Base-by-base conservation (phyloP, 2,329 filamentous ascomycete genomes). In the Cryphonectria naterciae region DNA sequence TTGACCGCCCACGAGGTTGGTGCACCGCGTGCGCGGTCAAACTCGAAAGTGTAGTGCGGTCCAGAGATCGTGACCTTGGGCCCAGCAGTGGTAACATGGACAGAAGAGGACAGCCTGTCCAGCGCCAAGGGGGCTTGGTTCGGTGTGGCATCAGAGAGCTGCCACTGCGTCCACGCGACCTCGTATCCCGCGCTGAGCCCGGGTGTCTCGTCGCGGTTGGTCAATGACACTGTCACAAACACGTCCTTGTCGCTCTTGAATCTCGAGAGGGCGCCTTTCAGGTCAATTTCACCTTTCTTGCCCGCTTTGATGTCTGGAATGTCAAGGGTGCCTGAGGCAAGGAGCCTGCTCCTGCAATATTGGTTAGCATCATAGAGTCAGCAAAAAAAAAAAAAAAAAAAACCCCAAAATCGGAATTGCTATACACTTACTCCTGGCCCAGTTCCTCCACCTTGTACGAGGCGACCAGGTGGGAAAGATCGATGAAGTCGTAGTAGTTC, bases 121-220 rank as follows among this genome's bases (percentile, higher is more conserved):
- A 67, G 46, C 10, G 68, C 39, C 6, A 68, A 61, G 1, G 58
- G 35, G 58, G 73, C 69, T 28, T 74, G 75, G 19, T 73, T 74
- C 39, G 49, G 56, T 28, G 72, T 67, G 32, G 74, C 73, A 58
- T 76, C 76, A 13, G 77, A 79, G 3, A 86, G 76, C 13, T 83
- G 82, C 60, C 81, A 78, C 71, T 90, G 86, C 63, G 80, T 81
- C 84, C 86, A 89, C 4, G 87, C 86, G 35, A 89, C 78, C 73
- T 88, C 87, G 71, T 89, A 86, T 0, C 85, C 83, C 1, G 80
- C 76, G 0, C 84, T 75, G 43, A 86, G 85, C 88, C 89, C 91
- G 0, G 79, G 73, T 0, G 83, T 83, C 5, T 81, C 74, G 67
- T 81, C 74, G 70, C 81, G 81, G 39, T 85, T 80, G 5, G 77